These are phyloP conservation scores for Cladosporium austrohemisphaericum DNA, from an alignment of 2,329 filamentous ascomycete species.

Conservation along the genomic window DNA sequence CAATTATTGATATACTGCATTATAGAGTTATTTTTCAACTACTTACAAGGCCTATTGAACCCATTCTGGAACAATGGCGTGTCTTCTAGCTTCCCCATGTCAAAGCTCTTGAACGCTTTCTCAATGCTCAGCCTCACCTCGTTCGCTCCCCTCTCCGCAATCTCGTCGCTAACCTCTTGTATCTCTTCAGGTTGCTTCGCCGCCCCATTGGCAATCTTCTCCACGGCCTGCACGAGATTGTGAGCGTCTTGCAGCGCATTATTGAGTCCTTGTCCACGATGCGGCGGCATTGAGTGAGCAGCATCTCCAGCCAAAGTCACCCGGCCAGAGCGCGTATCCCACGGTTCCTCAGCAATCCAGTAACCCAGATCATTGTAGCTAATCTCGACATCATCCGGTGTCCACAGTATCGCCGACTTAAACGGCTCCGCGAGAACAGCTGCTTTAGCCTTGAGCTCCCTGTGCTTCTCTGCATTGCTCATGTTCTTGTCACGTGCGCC, in stretches of 20 bases:
- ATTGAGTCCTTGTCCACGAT: neutral
- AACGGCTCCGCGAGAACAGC: constrained; percentile 37
- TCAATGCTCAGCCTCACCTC: neutral
- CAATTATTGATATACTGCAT: neutral
- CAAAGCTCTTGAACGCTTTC: neutral
- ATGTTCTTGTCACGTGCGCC: neutral
- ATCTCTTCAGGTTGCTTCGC: neutral
- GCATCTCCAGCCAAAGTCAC: constrained; percentile 9
- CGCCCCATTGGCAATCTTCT: neutral
- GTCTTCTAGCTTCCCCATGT: neutral
- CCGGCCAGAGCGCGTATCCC: constrained; percentile 3
- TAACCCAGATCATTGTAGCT: constrained; percentile 18
- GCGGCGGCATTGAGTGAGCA: constrained; percentile 9
- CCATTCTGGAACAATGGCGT: neutral
- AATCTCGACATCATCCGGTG: too few relatives aligned
- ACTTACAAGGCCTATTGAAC: neutral
- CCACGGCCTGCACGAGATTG: neutral
- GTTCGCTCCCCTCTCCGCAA: neutral
- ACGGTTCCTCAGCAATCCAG: constrained; percentile 12
- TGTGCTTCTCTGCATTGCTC: neutral
- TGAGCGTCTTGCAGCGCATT: neutral
- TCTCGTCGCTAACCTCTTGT: neutral
- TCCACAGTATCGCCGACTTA: constrained; percentile 16
- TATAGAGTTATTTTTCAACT: neutral
- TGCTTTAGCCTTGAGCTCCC: neutral